Percentiles rank a stretch among this genome's conserved stretches.
phyloP scores from a whole-genome alignment of 768 basidiomycete genomes.

The Psilocybe cubensis region DNA sequence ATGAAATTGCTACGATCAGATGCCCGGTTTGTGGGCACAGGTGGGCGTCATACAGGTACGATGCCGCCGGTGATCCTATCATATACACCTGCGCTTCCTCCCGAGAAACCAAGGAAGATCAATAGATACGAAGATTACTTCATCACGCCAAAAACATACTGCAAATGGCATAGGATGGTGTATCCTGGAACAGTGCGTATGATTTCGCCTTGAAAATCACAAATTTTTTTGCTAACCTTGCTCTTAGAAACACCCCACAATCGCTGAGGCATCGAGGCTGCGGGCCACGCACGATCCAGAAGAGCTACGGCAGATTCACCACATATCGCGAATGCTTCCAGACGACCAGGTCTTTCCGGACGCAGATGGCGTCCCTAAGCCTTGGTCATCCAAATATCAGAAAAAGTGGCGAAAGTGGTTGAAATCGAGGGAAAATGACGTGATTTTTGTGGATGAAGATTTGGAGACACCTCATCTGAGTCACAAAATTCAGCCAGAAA shows the following conservation, averaged over 20 bases:
- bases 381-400: conserved; percentile 16
- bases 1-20: conserved; percentile 18
- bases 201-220: background rate
- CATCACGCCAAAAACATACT: conserved; percentile 15
- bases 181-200: conserved; percentile 16
- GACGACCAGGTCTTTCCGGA: conserved; percentile 14
- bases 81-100: conserved; percentile 23
- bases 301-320: conserved; percentile 15
- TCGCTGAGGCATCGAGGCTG: conserved; percentile 11
- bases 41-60: background rate
- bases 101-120: conserved; percentile 4
- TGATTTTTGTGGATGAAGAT: background rate
- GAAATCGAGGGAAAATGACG: background rate
- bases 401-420: conserved; percentile 18
- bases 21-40: conserved; percentile 17
- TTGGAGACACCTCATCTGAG: background rate
- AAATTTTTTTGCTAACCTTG: background rate
- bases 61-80: conserved; percentile 25
- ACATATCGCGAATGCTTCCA: conserved; percentile 17
- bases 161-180: conserved; percentile 25
- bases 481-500: background rate
- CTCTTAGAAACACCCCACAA: conserved; percentile 18
- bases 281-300: conserved; percentile 10
- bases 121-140: background rate
- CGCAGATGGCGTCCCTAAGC: background rate